These are phyloP conservation scores for Ajuga chamaepitys DNA, from an alignment of 257 asterid genomes.

Conservation along the genomic window DNA sequence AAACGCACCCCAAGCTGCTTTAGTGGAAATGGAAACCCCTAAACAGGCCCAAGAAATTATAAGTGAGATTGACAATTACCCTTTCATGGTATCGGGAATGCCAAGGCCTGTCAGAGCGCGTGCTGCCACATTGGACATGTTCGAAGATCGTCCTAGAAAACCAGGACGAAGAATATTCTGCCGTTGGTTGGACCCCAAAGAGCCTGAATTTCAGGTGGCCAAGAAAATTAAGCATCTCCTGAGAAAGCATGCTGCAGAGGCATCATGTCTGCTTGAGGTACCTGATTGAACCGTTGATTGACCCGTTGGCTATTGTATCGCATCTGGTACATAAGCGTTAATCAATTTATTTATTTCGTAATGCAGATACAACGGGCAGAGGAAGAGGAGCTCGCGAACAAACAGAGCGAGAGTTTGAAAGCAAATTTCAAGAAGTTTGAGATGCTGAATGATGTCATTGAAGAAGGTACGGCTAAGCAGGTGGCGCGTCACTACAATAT, in stretches of 20 bases:
- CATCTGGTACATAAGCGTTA: not conserved
- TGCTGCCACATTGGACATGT: constrained; percentile 56
- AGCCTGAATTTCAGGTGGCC: constrained; percentile 56
- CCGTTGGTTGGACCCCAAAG: constrained; percentile 54
- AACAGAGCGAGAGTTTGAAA: constrained; percentile 42
- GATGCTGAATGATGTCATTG: constrained; percentile 25
- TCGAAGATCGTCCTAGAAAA: constrained; percentile 70
- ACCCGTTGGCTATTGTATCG: not conserved
- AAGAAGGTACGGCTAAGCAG: constrained; percentile 35
- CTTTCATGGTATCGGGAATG: constrained; percentile 79
- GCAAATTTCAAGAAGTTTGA: constrained; percentile 44
- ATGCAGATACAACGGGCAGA: constrained; percentile 37
- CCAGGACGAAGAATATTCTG: constrained; percentile 45
- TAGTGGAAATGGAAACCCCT: constrained; percentile 66
- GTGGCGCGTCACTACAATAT: constrained; percentile 32
- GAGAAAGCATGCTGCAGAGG: constrained; percentile 51
- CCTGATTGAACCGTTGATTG: too few relatives aligned
- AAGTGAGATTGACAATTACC: constrained; percentile 23
- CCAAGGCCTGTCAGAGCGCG: constrained; percentile 78
- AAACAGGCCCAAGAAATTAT: constrained; percentile 41
- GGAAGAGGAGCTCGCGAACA: constrained; percentile 50
- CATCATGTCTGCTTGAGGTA: constrained; percentile 49
- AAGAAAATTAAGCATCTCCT: constrained; percentile 34
- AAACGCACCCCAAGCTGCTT: constrained; percentile 41
- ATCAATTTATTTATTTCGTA: not conserved